A percentile compares a stretch with the other conserved stretches of the same genome.
Conservation (phyloP, 164 flowering plant genomes). For the Liquidambar formosana region DNA sequence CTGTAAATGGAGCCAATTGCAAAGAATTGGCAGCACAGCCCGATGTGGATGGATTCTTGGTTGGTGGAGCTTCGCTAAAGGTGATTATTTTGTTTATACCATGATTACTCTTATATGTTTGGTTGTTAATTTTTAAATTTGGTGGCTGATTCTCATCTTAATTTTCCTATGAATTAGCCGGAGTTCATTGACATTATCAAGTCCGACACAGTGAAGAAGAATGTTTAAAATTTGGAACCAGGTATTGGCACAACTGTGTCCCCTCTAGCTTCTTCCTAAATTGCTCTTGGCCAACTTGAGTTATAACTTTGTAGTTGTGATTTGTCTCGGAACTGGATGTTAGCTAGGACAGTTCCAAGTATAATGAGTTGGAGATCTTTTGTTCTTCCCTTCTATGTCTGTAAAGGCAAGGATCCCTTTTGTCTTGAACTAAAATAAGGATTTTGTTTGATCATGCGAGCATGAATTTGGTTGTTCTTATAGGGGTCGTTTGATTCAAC, state of each 20-base stretch:
- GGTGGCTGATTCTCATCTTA: neutral
- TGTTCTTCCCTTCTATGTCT: too few species aligned
- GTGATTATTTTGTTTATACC: constrained; percentile 21
- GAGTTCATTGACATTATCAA: constrained; percentile 83
- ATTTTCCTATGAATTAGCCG: constrained; percentile 37
- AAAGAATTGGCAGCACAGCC: constrained; percentile 66
- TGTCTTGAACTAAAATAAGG: neutral
- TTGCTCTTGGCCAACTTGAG: neutral
- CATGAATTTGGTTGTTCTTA: neutral
- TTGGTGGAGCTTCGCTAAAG: constrained; percentile 89
- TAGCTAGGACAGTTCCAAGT: neutral
- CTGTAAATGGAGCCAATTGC: constrained; percentile 81
- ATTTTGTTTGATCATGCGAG: neutral
- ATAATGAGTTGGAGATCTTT: neutral
- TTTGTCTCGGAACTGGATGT: neutral
- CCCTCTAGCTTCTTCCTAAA: neutral
- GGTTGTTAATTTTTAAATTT: neutral
- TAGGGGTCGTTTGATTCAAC: too few species aligned
- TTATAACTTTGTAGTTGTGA: neutral
- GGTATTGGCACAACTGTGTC: neutral
- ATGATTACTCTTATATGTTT: neutral
- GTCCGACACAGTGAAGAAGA: constrained; percentile 64
- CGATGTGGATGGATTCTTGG: constrained; percentile 86
- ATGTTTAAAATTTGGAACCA: constrained; percentile 16
- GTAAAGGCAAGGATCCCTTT: too few species aligned